phyloP scores from a whole-genome alignment of 495 filamentous ascomycete genomes.

The Penicillium atrosanguineum region DNA sequence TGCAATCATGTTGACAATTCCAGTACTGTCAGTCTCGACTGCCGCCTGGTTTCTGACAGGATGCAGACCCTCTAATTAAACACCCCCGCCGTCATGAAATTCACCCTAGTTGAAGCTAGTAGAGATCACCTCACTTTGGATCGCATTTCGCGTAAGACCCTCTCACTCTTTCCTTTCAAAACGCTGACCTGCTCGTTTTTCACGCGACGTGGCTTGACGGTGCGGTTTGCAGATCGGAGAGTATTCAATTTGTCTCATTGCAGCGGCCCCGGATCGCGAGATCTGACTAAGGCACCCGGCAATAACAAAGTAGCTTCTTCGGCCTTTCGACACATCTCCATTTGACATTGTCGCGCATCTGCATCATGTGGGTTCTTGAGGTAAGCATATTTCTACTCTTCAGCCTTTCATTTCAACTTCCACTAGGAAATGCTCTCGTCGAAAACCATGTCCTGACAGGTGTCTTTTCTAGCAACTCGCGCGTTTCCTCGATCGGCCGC shows the following conservation, averaged over 20 bases:
- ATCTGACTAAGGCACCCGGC: conserved; percentile 30
- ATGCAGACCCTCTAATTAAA: too few relatives aligned
- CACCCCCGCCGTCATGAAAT: too few relatives aligned
- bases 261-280: neutral
- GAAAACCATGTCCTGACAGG: conserved; percentile 5
- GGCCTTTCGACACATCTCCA: conserved; percentile 8
- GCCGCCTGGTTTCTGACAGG: too few relatives aligned
- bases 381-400: conserved; percentile 19
- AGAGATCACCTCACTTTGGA: too few relatives aligned
- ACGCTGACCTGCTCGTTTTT: too few relatives aligned
- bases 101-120: too few relatives aligned
- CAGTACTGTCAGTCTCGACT: too few relatives aligned
- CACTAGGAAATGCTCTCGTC: neutral
- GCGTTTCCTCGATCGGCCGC: conserved; percentile 80
- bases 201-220: too few relatives aligned
- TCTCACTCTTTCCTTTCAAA: too few relatives aligned
- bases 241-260: neutral
- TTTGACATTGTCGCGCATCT: conserved; percentile 23
- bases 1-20: too few relatives aligned
- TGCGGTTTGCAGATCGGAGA: neutral
- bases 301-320: conserved; percentile 32
- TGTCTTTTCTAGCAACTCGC: conserved; percentile 68
- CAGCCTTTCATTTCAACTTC: neutral
- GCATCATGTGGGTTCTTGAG: conserved; percentile 45
- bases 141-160: too few relatives aligned